phyloP scores from a whole-genome alignment of 148 eudicot species.

The Rhododendron mucronatum region DNA sequence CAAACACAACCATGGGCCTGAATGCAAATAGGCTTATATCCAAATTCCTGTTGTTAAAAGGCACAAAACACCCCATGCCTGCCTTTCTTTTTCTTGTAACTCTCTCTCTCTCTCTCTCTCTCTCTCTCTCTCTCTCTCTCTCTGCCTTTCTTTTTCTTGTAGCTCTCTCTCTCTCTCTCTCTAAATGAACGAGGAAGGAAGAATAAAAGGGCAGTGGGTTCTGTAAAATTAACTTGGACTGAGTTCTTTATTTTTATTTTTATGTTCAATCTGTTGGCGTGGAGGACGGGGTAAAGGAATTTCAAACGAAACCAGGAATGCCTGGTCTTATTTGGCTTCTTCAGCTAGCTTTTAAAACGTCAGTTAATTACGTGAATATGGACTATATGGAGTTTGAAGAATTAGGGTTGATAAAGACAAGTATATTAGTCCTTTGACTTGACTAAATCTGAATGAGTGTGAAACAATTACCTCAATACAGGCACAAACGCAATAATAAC shows the following conservation, averaged over 20 bases:
- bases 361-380: neutral
- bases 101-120: neutral
- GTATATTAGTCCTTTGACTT: too few species aligned
- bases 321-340: conserved; percentile 7
- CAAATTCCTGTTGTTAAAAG: conserved; percentile 36
- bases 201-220: neutral
- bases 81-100: neutral
- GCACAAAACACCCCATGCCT: conserved; percentile 40
- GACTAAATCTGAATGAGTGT: too few species aligned
- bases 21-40: conserved; percentile 30
- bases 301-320: neutral
- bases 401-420: too few species aligned
- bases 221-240: neutral
- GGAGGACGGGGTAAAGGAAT: neutral
- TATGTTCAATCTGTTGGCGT: neutral
- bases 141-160: neutral
- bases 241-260: neutral
- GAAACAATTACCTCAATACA: too few species aligned
- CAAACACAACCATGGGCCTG: conserved; percentile 33
- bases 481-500: too few species aligned
- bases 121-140: conserved; percentile 2
- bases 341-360: conserved; percentile 2
- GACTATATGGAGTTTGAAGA: neutral
- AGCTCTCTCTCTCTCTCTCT: neutral
- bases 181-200: too few species aligned